phyloP scores from a whole-genome alignment of 495 filamentous ascomycete species.

The Annulohypoxylon stygium region DNA sequence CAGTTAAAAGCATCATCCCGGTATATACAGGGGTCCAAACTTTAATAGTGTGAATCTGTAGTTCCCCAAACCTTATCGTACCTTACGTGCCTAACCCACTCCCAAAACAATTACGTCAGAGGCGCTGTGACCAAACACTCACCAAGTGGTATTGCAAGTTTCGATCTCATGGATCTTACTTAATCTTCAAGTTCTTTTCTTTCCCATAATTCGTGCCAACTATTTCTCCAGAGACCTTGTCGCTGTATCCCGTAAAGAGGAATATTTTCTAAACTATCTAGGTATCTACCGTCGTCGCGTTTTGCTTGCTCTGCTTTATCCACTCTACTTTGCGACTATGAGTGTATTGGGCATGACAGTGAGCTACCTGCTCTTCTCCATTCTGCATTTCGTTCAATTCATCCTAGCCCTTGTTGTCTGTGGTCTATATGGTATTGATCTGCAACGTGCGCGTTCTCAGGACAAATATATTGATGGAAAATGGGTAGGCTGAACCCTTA shows the following conservation, averaged over 20 bases:
- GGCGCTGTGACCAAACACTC: slow-evolving; percentile 18
- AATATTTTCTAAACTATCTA: background rate
- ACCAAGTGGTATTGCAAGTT: background rate
- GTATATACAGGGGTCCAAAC: slow-evolving; percentile 12
- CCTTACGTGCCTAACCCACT: background rate
- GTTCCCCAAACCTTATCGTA: slow-evolving; percentile 15
- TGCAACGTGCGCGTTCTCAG: slow-evolving; percentile 68
- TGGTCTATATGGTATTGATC: slow-evolving; percentile 81
- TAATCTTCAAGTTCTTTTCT: background rate
- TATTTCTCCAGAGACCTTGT: background rate
- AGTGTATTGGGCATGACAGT: slow-evolving; percentile 49
- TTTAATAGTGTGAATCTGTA: background rate
- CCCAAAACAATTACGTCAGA: slow-evolving; percentile 31
- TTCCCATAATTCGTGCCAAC: background rate
- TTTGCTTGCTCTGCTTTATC: background rate
- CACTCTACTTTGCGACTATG: slow-evolving; percentile 44
- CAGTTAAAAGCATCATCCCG: slow-evolving; percentile 17
- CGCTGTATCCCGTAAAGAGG: background rate
- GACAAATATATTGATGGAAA: slow-evolving; percentile 67
- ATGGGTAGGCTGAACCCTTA: slow-evolving; percentile 66
- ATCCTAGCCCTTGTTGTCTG: slow-evolving; percentile 79
- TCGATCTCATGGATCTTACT: background rate
- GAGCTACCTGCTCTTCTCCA: slow-evolving; percentile 61
- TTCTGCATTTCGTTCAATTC: slow-evolving; percentile 78
- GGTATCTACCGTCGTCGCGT: slow-evolving; percentile 1